phyloP scores from a whole-genome alignment of 2,329 filamentous ascomycete genomes.

The Alternaria sp. region DNA sequence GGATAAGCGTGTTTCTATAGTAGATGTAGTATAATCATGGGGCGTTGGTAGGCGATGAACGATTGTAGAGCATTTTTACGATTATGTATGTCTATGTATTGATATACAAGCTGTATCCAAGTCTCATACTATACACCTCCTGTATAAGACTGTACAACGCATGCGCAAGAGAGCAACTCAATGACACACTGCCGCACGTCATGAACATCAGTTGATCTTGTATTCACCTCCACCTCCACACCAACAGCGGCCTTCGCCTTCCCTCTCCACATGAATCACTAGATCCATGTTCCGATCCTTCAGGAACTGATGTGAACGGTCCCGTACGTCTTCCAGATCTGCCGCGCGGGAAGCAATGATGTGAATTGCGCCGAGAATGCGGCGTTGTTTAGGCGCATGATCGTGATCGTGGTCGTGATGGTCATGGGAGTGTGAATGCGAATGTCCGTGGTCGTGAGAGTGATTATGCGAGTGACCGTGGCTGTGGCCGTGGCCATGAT shows the following conservation, averaged over 20 bases:
- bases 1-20: background rate
- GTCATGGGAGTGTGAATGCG: constrained; percentile 11
- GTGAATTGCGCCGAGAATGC: constrained; percentile 84
- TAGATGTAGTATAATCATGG: background rate
- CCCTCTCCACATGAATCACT: constrained; percentile 86
- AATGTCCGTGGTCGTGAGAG: constrained; percentile 33
- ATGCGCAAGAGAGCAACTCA: background rate
- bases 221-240: constrained; percentile 59
- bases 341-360: constrained; percentile 76
- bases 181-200: background rate
- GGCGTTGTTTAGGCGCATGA: constrained; percentile 47
- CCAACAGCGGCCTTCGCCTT: constrained; percentile 75
- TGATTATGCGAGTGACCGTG: constrained; percentile 34
- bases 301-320: constrained; percentile 77
- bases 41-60: background rate
- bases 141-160: background rate
- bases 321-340: constrained; percentile 82
- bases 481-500: constrained; percentile 46
- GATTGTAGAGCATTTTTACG: background rate
- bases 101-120: background rate
- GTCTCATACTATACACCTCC: background rate
- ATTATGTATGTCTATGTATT: background rate
- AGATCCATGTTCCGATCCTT: constrained; percentile 77
- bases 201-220: constrained; percentile 4
- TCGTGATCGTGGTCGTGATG: constrained; percentile 46